Base-by-base conservation (phyloP, 805 yeast species). In the Sugiyamaella lignohabitans region DNA sequence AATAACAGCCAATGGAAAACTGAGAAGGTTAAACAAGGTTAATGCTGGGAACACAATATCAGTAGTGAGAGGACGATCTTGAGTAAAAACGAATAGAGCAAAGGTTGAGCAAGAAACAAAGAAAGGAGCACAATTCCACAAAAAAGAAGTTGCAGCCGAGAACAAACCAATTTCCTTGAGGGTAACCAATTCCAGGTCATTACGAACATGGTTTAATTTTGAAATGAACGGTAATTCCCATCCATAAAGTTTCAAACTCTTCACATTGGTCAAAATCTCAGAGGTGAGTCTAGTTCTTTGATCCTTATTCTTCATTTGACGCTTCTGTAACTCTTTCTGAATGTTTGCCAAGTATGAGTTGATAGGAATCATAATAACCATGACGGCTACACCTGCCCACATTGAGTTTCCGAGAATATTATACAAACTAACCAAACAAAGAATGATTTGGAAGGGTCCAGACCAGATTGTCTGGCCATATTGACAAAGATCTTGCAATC, bases 91-190 rank as follows among this genome's bases (percentile, higher is more conserved):
- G 61, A 84, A 94, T 14, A 84, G 73, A 3, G 86, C 96, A 71
- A 93, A 93, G 0, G 98, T 93, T 1, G 87, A 77, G 66, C 95
- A 84, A 42, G 95, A 83, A 24, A 93, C 98, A 54, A 94, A 69
- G 61, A 85, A 86, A 27, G 99, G 98, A 38, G 96, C 87, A 59
- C 87, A 75, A 48, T 78, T 82, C 80, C 94, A 93, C 46, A 86
- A 78, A 45, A 91, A 93, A 44, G 89, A 72, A 5, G 96, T 75
- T 47, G 87, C 72, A 2, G 97, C 95, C 23, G 96, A 88, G 65
- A 87, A 85, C 53, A 73, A 74, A 23, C 87, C 78, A 42, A 83
- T 65, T 1, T 94, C 89, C 59, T 77, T 77, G 66, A 93, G 74
- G 56, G 85, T 89, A 39, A 73, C 73, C 71, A 91, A 85, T 51